Conservation (phyloP, 306 rosid genomes). For the Vigna trinervia region DNA sequence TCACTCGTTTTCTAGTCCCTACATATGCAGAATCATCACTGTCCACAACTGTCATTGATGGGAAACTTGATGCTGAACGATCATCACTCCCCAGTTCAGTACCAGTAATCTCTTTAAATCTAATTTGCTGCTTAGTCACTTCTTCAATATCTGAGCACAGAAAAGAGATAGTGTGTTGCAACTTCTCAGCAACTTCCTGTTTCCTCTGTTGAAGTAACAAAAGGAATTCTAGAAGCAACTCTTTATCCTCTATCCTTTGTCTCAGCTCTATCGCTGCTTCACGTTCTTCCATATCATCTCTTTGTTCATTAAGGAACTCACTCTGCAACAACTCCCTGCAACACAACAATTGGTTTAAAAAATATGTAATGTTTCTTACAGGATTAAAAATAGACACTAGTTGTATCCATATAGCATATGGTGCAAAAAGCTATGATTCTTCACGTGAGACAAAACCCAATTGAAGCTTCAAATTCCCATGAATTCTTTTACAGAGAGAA, state of each 20-base stretch:
- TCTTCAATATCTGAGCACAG: constrained; percentile 83
- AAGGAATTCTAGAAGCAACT: constrained; percentile 85
- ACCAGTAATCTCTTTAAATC: constrained; percentile 61
- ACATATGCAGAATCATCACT: constrained; percentile 62
- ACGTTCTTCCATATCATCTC: constrained; percentile 82
- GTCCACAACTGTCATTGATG: constrained; percentile 56
- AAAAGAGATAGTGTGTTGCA: constrained; percentile 85
- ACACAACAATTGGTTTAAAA: constrained; percentile 47
- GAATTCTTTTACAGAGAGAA: constrained; percentile 21
- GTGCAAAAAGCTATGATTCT: constrained; percentile 18
- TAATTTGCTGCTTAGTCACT: constrained; percentile 72
- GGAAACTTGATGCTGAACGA: constrained; percentile 66
- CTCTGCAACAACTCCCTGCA: constrained; percentile 87
- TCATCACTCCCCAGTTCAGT: constrained; percentile 59
- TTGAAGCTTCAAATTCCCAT: neutral
- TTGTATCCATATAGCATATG: neutral
- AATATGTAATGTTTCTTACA: constrained; percentile 9
- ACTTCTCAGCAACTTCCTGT: constrained; percentile 76
- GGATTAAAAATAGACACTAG: constrained; percentile 7
- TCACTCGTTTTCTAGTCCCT: constrained; percentile 83
- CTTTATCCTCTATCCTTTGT: constrained; percentile 84
- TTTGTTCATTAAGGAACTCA: constrained; percentile 79
- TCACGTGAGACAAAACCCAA: neutral
- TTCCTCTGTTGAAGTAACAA: constrained; percentile 79
- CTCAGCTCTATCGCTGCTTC: constrained; percentile 89